Base-by-base conservation (phyloP, 2,329 filamentous ascomycete species). In the Fusarium albidum region DNA sequence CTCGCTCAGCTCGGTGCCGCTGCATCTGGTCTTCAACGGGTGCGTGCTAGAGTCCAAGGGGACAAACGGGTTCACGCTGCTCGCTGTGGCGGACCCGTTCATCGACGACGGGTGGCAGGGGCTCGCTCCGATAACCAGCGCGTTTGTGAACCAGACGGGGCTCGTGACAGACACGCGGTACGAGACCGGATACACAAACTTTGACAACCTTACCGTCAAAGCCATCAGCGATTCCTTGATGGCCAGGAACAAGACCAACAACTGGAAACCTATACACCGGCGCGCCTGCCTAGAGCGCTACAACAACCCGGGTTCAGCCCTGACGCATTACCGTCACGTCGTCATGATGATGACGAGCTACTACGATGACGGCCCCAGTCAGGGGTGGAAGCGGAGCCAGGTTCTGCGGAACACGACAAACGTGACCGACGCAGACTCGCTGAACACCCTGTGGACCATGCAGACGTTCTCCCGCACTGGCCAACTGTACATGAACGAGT, bases 1-100 rank as follows among this genome's bases (percentile, higher is more conserved):
- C 0, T 49, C 53, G 1, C 35, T 57, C 5, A 58, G 49, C 5
- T 61, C 58, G 0, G 34, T 61, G 0, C 57, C 58, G 0, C 10
- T 61, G 3, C 57, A 61, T 31, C 46, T 61, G 8, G 26, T 58
- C 10, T 54, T 58, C 3, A 58, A 58, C 39, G 55, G 55, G 14
- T 43, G 37, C 4, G 54, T 58, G 0, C 42, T 58, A 2, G 52
- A 63, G 32, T 58, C 50, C 3, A 57, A 54, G 29, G 46, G 42
- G n/a, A 48, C 55, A 0, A 60, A 57, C 14, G 57, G 54, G 1
- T 61, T 61, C 3, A 43, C 37, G 4, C 11, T 61, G 3, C 17
- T 61, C 12, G 13, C 61, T 0, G 54, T 49, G 1, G 32, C 57
- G 3, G 35, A 55, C 4, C 14, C 35, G 1, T 52, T 61, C 3